Base-by-base conservation (phyloP, 192 early-diverging fungal genomes). In the Tieghemiomyces parasiticus region DNA sequence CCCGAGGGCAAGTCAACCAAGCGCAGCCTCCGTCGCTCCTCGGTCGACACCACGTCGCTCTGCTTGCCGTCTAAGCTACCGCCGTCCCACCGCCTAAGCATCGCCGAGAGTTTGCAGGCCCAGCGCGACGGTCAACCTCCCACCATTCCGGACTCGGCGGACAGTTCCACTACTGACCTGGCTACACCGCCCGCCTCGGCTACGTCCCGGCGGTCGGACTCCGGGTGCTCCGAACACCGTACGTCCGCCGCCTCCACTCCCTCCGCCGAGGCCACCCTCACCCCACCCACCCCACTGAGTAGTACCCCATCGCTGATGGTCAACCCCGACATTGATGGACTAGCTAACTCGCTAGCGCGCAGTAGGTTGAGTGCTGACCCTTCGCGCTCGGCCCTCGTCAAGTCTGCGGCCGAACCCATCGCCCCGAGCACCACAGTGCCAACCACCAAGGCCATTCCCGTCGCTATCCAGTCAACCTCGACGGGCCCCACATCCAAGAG, bases 71-170 rank as follows among this genome's bases (percentile, higher is more conserved):
- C 52, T 8, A 24, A 54, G 29, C 8, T 54, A 6, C 52, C 52
- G 10, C 8, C 52, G 8, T 54, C 52, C 4, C 52, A 54, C 52
- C 52, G 52, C 9, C n/a, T 30, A 28, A 54, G 52, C n/a, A 54
- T 54, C 9, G 6, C 20, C 26, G 48, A 50, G 26, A 50, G 9
- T n/a, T 13, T 28, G 6, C 48, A 25, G 20, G 6, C 4, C 26
- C 48, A 9, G n/a, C 10, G 22, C 10, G 22, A 50, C 9, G 9
- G 9, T 50, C n/a, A 4, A 50, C 10, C 6, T 28, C 10, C 22
- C 8, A 10, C 38, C 38, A 6, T 16, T 42, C 16, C 38, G 6
- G 8, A 6, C 16, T 16, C 16, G 6, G 38, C 6, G 8, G 8
- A 6, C 6, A 10, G 8, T n/a, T n/a, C 48, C 9, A 8, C 22